These are phyloP conservation scores for Colletotrichum lentis DNA, from an alignment of 2,329 filamentous ascomycete genomes.

Conservation along the genomic window DNA sequence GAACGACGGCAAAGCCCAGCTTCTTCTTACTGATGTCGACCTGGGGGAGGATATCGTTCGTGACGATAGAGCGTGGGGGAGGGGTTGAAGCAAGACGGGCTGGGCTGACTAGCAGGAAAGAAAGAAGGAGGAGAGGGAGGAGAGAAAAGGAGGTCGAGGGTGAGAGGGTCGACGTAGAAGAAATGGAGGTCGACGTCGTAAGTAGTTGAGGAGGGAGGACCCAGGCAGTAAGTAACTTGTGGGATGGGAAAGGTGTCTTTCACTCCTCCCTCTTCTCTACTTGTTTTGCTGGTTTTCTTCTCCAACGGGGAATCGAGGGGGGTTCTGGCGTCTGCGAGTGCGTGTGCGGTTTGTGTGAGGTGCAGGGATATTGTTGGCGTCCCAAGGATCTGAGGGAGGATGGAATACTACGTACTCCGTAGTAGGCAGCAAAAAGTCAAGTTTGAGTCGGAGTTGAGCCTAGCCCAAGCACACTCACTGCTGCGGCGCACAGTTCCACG, in stretches of 20 bases:
- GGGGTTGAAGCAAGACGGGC: background rate
- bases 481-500: constrained; percentile 1
- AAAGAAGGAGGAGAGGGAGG: background rate
- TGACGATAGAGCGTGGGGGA: constrained; percentile 13
- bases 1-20: constrained; percentile 35
- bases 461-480: constrained; percentile 1
- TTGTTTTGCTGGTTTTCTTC: constrained; percentile 1
- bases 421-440: constrained; percentile 6
- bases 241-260: constrained; percentile 19
- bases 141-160: constrained; percentile 32
- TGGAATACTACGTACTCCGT: too few species aligned
- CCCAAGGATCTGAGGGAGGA: constrained; percentile 25
- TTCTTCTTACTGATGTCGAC: constrained; percentile 32
- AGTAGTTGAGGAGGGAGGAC: constrained; percentile 36
- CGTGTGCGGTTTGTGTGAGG: constrained; percentile 28
- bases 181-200: constrained; percentile 32
- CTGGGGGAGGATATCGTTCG: constrained; percentile 17
- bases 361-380: constrained; percentile 35
- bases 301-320: constrained; percentile 33
- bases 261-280: constrained; percentile 3
- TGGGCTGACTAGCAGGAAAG: constrained; percentile 7
- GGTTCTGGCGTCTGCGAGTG: constrained; percentile 16
- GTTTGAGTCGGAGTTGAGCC: constrained; percentile 5
- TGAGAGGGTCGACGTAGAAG: constrained; percentile 31
- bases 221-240: constrained; percentile 12